These are phyloP conservation scores for Plasmodium knowlesi DNA, from an alignment of 169 alveolate genomes.

Conservation along the genomic window DNA sequence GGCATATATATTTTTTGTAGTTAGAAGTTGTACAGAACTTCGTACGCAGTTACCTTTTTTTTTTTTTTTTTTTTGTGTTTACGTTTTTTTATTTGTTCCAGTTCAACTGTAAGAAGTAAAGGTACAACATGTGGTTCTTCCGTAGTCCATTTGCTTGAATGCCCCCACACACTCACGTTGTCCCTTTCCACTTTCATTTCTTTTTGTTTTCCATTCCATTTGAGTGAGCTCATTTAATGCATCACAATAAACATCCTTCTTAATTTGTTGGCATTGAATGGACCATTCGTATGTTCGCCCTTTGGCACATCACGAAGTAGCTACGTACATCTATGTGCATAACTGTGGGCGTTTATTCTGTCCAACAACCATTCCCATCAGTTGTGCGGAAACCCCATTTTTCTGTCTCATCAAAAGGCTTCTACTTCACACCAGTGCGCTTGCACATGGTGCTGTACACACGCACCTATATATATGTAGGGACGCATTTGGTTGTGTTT, in stretches of 20 bases:
- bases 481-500: neutral
- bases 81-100: neutral
- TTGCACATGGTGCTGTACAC: neutral
- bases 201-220: neutral
- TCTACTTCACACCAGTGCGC: neutral
- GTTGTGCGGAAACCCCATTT: neutral
- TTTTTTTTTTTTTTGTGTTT: neutral
- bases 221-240: neutral
- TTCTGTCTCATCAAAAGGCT: neutral
- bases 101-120: neutral
- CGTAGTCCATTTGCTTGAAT: neutral
- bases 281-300: neutral
- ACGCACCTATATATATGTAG: neutral
- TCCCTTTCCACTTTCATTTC: neutral
- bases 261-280: neutral
- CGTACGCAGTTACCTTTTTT: neutral
- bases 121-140: neutral
- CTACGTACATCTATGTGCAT: neutral
- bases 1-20: neutral
- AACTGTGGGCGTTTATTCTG: neutral
- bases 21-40: neutral
- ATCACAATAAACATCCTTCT: neutral
- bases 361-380: neutral
- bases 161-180: neutral
- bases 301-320: neutral